A percentile compares a stretch with the other conserved stretches of the same genome.
phyloP scores from a whole-genome alignment of 2,329 filamentous ascomycete genomes.

The Pseudogymnoascus sp. region DNA sequence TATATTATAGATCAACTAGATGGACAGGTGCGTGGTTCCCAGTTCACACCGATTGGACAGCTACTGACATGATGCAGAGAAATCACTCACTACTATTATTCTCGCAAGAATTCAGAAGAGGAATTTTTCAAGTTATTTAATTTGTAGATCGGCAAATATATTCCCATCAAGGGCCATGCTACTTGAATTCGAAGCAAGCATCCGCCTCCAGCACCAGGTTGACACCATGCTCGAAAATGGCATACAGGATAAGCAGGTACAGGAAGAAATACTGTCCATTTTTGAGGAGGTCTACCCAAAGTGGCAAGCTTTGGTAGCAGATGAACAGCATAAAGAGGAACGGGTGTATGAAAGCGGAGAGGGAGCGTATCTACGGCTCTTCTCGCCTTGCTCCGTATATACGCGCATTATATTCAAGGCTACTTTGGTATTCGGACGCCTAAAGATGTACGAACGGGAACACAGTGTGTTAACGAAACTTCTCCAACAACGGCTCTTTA shows the following conservation, averaged over 20 bases:
- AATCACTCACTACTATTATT: slow-evolving; percentile 90
- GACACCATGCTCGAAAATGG: slow-evolving; percentile 78
- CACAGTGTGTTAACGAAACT: slow-evolving; percentile 68
- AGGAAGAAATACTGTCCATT: slow-evolving; percentile 61
- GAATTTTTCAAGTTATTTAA: slow-evolving; percentile 85
- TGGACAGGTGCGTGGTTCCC: slow-evolving; percentile 55
- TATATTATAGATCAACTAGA: slow-evolving; percentile 92
- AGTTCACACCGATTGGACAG: not conserved
- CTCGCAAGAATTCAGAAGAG: slow-evolving; percentile 80
- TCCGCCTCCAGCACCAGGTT: slow-evolving; percentile 73
- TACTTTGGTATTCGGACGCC: slow-evolving; percentile 67
- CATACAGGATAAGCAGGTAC: slow-evolving; percentile 55
- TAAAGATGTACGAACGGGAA: slow-evolving; percentile 74
- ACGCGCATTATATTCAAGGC: slow-evolving; percentile 90
- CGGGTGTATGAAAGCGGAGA: slow-evolving; percentile 74
- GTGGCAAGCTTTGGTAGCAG: slow-evolving; percentile 66
- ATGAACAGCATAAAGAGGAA: slow-evolving; percentile 74
- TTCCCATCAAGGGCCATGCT: slow-evolving; percentile 70
- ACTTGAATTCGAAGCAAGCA: slow-evolving; percentile 81
- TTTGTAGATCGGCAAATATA: slow-evolving; percentile 82
- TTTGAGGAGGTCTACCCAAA: slow-evolving; percentile 70
- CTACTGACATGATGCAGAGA: slow-evolving; percentile 47
- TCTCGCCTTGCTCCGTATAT: slow-evolving; percentile 88
- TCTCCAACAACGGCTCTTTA: slow-evolving; percentile 74
- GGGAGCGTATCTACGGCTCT: slow-evolving; percentile 79